These are phyloP conservation scores for Pisolithus orientalis DNA, from an alignment of 768 basidiomycete genomes.

Conservation along the genomic window DNA sequence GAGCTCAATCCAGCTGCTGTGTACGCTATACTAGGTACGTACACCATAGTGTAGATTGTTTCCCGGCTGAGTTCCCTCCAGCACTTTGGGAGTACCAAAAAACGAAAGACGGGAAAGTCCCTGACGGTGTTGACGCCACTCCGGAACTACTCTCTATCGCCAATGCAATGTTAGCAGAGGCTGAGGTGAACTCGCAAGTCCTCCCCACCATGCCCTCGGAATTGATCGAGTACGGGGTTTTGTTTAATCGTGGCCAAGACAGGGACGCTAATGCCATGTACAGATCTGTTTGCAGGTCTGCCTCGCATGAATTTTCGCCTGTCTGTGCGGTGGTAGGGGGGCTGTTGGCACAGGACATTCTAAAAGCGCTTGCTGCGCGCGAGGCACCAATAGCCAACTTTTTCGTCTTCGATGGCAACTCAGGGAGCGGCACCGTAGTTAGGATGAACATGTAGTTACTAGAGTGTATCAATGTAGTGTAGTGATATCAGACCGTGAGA, in stretches of 20 bases:
- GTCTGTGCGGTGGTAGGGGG: conserved; percentile 94
- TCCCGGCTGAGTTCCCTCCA: conserved; percentile 22
- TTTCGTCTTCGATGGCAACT: conserved; percentile 80
- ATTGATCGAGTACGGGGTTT: conserved; percentile 50
- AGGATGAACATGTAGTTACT: conserved; percentile 38
- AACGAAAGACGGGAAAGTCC: conserved; percentile 49
- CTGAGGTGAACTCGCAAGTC: conserved; percentile 67
- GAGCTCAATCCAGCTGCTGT: conserved; percentile 72
- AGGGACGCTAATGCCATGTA: conserved; percentile 7
- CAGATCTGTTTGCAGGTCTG: conserved; percentile 44
- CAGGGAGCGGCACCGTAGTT: conserved; percentile 67
- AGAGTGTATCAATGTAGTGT: neutral
- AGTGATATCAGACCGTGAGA: neutral
- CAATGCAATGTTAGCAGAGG: conserved; percentile 50
- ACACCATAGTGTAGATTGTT: neutral
- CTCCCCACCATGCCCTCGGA: conserved; percentile 50
- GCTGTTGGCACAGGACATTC: conserved; percentile 88
- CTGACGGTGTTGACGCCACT: conserved; percentile 40
- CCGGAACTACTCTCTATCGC: conserved; percentile 60
- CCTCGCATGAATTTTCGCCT: conserved; percentile 82
- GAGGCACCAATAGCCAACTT: conserved; percentile 94
- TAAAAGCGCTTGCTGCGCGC: conserved; percentile 84
- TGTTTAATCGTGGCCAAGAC: neutral
- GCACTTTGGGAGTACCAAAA: conserved; percentile 83
- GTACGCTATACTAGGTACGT: conserved; percentile 67